Evolutionary conservation across 169 alveolate species (phyloP).

Genomic region (Blepharisma undulans): DNA sequence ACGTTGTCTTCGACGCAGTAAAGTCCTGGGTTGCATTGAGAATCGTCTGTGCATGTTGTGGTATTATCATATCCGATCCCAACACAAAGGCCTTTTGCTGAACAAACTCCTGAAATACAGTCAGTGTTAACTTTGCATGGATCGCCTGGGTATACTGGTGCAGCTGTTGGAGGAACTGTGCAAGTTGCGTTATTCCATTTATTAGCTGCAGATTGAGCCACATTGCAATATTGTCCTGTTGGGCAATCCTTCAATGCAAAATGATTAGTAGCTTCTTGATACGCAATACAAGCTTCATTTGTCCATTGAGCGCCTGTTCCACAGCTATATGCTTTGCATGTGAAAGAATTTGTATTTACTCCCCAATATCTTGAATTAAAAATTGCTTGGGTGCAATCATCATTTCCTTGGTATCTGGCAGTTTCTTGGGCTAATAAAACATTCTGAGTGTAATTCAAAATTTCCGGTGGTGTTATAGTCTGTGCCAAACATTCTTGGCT

Average conservation of each 20-base stretch:
- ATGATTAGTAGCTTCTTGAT: neutral
- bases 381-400: slow-evolving; percentile 6
- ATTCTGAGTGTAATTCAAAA: neutral
- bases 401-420: slow-evolving; percentile 18
- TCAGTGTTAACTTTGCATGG: neutral
- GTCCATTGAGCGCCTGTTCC: neutral
- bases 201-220: slow-evolving; percentile 1
- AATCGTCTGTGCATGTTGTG: neutral
- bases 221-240: slow-evolving; percentile 1
- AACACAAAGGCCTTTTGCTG: neutral
- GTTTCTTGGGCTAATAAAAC: neutral
- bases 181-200: slow-evolving; percentile 31
- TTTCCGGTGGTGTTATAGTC: neutral
- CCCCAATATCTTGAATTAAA: neutral
- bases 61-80: neutral
- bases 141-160: slow-evolving; percentile 7
- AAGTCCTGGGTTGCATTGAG: slow-evolving; percentile 20
- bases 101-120: slow-evolving; percentile 15
- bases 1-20: neutral
- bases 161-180: neutral
- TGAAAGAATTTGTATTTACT: neutral
- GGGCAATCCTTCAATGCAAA: neutral
- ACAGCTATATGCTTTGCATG: slow-evolving; percentile 1
- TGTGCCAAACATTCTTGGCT: neutral
- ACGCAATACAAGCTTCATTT: slow-evolving; percentile 7